These are phyloP conservation scores for Starmera stellimalicola DNA, from an alignment of 1,139 yeast species.

Conservation along the genomic window DNA sequence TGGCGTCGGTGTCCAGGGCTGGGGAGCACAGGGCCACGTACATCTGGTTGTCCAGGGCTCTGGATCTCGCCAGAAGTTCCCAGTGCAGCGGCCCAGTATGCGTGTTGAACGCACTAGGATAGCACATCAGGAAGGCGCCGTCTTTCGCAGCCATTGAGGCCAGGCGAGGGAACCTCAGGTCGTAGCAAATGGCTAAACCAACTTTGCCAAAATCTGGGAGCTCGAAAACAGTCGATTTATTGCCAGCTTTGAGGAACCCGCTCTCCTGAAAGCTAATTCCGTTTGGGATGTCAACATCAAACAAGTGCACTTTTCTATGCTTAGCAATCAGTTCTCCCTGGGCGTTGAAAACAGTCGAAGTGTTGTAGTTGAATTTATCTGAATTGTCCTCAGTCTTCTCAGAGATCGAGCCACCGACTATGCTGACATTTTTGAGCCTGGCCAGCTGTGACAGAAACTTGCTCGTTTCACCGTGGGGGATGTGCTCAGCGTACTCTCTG, in stretches of 20 bases:
- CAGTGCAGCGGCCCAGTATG: conserved; percentile 95
- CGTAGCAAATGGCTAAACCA: conserved; percentile 87
- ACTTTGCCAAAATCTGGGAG: conserved; percentile 63
- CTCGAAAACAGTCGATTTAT: conserved; percentile 66
- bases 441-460: conserved; percentile 55
- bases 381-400: conserved; percentile 43
- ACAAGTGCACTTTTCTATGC: conserved; percentile 83
- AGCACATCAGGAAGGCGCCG: conserved; percentile 79
- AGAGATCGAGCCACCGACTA: conserved; percentile 90
- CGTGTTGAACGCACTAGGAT: conserved; percentile 94
- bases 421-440: conserved; percentile 43
- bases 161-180: conserved; percentile 82
- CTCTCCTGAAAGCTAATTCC: conserved; percentile 85
- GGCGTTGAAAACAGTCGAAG: conserved; percentile 67
- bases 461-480: conserved; percentile 64
- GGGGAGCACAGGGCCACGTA: conserved; percentile 82
- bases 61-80: conserved; percentile 75
- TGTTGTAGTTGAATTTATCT: conserved; percentile 57
- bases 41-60: conserved; percentile 86
- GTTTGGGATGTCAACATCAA: conserved; percentile 85
- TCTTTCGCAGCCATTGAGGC: conserved; percentile 68
- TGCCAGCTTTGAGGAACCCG: conserved; percentile 65
- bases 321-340: conserved; percentile 69
- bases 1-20: conserved; percentile 62
- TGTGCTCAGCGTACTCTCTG: conserved; percentile 71